Evolutionary conservation across 495 filamentous ascomycete genomes (phyloP), one percentile per base, ranked within the genome.

Genomic region (Xylaria telfairii): DNA sequence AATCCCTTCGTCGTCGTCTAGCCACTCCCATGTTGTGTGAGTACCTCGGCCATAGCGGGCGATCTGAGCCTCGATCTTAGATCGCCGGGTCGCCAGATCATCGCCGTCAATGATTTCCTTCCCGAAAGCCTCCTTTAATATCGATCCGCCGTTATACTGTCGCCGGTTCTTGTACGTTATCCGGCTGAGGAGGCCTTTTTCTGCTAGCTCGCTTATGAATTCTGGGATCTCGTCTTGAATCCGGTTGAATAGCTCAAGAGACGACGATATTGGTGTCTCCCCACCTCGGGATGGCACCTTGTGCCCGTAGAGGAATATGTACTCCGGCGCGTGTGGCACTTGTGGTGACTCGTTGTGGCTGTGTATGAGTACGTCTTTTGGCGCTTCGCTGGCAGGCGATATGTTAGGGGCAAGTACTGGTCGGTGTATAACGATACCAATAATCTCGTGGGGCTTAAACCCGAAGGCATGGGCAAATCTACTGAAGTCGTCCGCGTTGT

Each of bases 321-420:
- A 86, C 65, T 83, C 86, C 1, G 85, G 86, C 8, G 83, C 83
- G 70, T 88, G 86, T 13, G 85, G 86, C 1, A 86, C 84, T 68
- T 87, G 81, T 0, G 82, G 83, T 4, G 85, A 87, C 69, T 87
- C 86, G 67, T 87, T 87, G 74, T 88, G 86, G 68, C 80, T 85
- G 71, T 87, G 86, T 30, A 88, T 86, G 8, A 82, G 78, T 24
- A 83, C 78, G 34, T 83, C 81, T 68, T 86, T 85, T 12, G 85
- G 83, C 4, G 83, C 80, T 75, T 87, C 85, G 68, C 86, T 88
- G 10, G 86, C 86, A 0, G 85, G 85, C 0, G 85, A 83, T 0
- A 87, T 83, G 67, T 87, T 88, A 21, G 82, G 82, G 0, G 86
- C 86, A 32, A 87, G 80, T 0, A 84, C 62, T 3, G 86, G 83